phyloP scores from a whole-genome alignment of 148 eudicot species.

The Limonium bicolor region DNA sequence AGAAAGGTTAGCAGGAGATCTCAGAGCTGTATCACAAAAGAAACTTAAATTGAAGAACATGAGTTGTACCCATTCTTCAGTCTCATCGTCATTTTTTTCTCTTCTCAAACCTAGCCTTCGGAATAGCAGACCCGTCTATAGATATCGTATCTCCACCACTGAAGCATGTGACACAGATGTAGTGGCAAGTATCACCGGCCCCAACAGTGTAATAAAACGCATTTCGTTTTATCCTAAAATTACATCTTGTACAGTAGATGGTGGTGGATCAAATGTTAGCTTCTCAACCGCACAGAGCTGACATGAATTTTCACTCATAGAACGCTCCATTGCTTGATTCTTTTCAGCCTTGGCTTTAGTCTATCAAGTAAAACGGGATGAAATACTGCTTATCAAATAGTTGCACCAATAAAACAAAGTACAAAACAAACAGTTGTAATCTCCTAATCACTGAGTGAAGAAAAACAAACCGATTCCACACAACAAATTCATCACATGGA shows the following conservation, averaged over 20 bases:
- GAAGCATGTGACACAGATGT: conserved; percentile 75
- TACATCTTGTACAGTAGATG: conserved; percentile 81
- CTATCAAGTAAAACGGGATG: conserved; percentile 20
- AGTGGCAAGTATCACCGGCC: conserved; percentile 71
- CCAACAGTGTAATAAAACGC: conserved; percentile 72
- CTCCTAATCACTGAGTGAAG: too few species aligned
- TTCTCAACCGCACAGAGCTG: conserved; percentile 92
- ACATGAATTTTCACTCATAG: conserved; percentile 92
- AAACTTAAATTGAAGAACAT: background rate
- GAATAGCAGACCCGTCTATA: conserved; percentile 52
- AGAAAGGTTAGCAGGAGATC: background rate
- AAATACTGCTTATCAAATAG: background rate
- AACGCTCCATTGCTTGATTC: conserved; percentile 70
- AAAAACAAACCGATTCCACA: too few species aligned
- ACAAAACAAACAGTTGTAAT: too few species aligned
- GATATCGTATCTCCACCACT: conserved; percentile 75
- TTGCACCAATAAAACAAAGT: too few species aligned
- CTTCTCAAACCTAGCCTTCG: conserved; percentile 65
- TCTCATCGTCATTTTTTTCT: conserved; percentile 92
- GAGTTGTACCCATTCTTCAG: conserved; percentile 80
- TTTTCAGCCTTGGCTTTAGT: conserved; percentile 83
- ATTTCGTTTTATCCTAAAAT: conserved; percentile 81
- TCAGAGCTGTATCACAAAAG: background rate
- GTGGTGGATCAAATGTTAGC: conserved; percentile 89
- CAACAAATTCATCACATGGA: too few species aligned